Evolutionary conservation across 2,329 filamentous ascomycete genomes (phyloP), one percentile per base, ranked within the genome.

Genomic region (Pseudogymnoascus sp.): DNA sequence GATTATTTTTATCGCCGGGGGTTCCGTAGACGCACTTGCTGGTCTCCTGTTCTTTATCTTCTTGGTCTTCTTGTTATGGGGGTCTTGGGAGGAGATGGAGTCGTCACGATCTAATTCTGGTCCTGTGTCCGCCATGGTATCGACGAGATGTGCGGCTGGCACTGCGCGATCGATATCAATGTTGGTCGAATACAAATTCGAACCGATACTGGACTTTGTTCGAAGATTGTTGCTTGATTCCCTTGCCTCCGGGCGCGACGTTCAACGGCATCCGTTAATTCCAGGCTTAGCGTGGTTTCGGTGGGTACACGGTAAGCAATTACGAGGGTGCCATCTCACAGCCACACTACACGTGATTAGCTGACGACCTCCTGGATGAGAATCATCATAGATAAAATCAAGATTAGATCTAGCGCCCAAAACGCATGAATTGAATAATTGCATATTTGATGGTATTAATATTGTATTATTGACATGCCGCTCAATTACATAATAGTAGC

Each of bases 1-100:
- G 66, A 65, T 62, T 68, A 67, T 63, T 53, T 53, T 60, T 36
- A 47, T 63, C 61, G n/a, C n/a, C n/a, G 28, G 50, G 28, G 11
- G 11, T 1, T 33, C n/a, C 7, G 50, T 33, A 19, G n/a, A 57
- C 81, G 77, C 73, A 96, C 92, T 97, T 70, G 92, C 91, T 70
- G 93, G 93, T 78, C 91, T 88, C 77, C 90, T 87, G 82, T 86
- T 96, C 86, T 96, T 96, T 77, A 88, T 85, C 81, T 93, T 95
- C 78, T 87, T 95, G 80, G 82, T 82, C 72, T 77, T 73, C 71
- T 82, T 80, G 69, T 75, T 74, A 69, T 77, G 75, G 64, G 79
- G 79, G 68, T 86, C 82, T 69, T 82, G 79, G 40, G 82, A 83
- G 65, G 78, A 74, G 69, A 85, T 81, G 59, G 82, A 84, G 74